Evolutionary conservation across 768 basidiomycete species (phyloP), one percentile per base, ranked within the genome.

Genomic region (Pleurotus citrinopileatus): DNA sequence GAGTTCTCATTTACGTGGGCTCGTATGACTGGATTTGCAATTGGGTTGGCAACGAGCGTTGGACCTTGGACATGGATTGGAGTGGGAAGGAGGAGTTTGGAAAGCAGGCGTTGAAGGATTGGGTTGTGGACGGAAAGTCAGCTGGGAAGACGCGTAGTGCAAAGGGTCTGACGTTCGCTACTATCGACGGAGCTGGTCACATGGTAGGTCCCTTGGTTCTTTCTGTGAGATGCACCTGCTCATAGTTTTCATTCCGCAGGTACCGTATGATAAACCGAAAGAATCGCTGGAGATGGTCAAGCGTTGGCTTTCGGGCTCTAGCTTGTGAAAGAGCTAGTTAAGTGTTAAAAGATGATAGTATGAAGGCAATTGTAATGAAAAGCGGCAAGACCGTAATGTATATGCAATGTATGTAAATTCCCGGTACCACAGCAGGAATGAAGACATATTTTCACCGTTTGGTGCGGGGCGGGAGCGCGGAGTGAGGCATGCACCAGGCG

Each of bases 61-160:
- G 83, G 84, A 78, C 81, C 13, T 68, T 78, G 26, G 71, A 65
- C 3, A 63, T 89, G 38, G 76, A 85, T 26, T 89, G 87, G 87
- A 77, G 73, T 22, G 80, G 82, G 2, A 66, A 78, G 43, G 65
- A 69, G 4, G 79, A 65, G 12, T 88, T 82, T 67, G 67, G 60
- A 0, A 59, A 59, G 17, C 63, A 76, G 44, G 61, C 69, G 9
- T 67, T 83, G 62, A 68, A 70, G 42, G 72, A 80, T 8, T 90
- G 86, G 86, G 60, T 61, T 0, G 77, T 88, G 7, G 71, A 80
- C 56, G 82, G 80, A 9, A 59, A 73, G 52, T 66, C 66, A 38
- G 87, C 78, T 0, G 87, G 87, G 3, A 72, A 73, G 62, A 82
- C 78, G 40, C 82, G 83, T 66, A 73, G 68, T 26, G 74, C 73